A percentile compares a stretch with the other conserved stretches of the same genome.
These are phyloP conservation scores for Macrolepiota albuminosa DNA, from an alignment of 768 basidiomycete species.

Conservation along the genomic window DNA sequence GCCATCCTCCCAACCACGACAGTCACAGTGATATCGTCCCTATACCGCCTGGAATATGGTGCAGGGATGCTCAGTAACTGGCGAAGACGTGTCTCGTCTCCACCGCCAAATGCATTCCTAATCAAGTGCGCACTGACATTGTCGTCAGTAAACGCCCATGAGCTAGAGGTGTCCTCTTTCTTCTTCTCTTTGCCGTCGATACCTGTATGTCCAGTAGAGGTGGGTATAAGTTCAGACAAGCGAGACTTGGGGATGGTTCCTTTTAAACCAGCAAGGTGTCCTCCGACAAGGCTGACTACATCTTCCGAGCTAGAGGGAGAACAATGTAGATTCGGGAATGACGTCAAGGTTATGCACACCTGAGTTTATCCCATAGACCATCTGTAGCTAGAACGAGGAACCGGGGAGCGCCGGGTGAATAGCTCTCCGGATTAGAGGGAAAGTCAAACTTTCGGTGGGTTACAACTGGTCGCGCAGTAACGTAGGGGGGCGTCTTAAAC, in stretches of 20 bases:
- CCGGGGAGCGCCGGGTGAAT: constrained; percentile 34
- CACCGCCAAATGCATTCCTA: constrained; percentile 90
- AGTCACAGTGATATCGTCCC: constrained; percentile 84
- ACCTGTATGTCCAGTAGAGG: constrained; percentile 45
- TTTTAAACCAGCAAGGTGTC: constrained; percentile 68
- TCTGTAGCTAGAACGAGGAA: constrained; percentile 93
- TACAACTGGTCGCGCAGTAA: constrained; percentile 78
- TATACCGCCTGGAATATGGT: constrained; percentile 67
- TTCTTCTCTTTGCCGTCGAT: constrained; percentile 62
- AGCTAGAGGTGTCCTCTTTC: constrained; percentile 32
- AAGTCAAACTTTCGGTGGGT: constrained; percentile 69
- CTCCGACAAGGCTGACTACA: constrained; percentile 82
- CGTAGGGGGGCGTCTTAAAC: constrained; percentile 91
- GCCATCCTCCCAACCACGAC: constrained; percentile 81
- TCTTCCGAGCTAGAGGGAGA: constrained; percentile 61
- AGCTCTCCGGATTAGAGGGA: constrained; percentile 26
- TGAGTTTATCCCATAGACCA: constrained; percentile 69
- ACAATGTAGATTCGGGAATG: background rate
- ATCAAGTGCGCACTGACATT: constrained; percentile 81
- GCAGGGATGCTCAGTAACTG: constrained; percentile 77
- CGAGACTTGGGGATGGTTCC: constrained; percentile 58
- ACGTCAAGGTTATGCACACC: constrained; percentile 21
- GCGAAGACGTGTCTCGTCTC: constrained; percentile 52
- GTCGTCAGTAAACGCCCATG: constrained; percentile 78
- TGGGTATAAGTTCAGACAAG: constrained; percentile 52